Evolutionary conservation across 2,329 filamentous ascomycete genomes (phyloP), one percentile per base, ranked within the genome.

Genomic region (Hypoxylon sp.): DNA sequence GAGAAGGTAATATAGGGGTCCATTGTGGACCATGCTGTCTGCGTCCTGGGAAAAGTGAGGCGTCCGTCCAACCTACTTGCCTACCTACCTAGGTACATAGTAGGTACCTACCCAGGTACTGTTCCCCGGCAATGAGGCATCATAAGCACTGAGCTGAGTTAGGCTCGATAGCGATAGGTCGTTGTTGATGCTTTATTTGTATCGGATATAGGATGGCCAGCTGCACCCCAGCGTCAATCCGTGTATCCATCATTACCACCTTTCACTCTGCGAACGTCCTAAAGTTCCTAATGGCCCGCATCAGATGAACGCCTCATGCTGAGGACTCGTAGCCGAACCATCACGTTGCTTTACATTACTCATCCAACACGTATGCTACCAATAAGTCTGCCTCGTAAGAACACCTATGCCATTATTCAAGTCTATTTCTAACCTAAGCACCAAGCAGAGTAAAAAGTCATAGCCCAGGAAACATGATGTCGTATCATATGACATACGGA

Each of bases 401-500:
- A 19, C 17, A 6, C 6, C n/a, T 10, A 41, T 41, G 2, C 37
- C 15, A 6, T 41, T 41, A 19, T 41, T 19, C 17, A 41, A 4
- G 19, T 41, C 37, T n/a, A 41, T 41, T 41, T 41, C 17, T 41
- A 6, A 41, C 37, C 37, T 19, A 8, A 41, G 37, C 37, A 41
- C 15, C 10, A 7, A 52, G 34, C 22, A 58, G 20, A 55, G 26
- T 3, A 56, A 32, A 4, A 24, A 17, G 46, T 6, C 13, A 43
- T n/a, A 30, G 24, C 30, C 24, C 34, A 50, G 39, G 1, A 30
- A 1, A 26, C 6, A 41, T 13, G 17, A 26, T 7, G 20, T 52
- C 52, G 32, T 41, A 56, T 55, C 49, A 46, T 43, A 52, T 56
- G 43, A 47, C 32, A 48, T 26, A 48, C 17, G n/a, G 37, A 41